phyloP scores from a whole-genome alignment of 2,329 filamentous ascomycete species.

The Fusarium tanahbumbuense region DNA sequence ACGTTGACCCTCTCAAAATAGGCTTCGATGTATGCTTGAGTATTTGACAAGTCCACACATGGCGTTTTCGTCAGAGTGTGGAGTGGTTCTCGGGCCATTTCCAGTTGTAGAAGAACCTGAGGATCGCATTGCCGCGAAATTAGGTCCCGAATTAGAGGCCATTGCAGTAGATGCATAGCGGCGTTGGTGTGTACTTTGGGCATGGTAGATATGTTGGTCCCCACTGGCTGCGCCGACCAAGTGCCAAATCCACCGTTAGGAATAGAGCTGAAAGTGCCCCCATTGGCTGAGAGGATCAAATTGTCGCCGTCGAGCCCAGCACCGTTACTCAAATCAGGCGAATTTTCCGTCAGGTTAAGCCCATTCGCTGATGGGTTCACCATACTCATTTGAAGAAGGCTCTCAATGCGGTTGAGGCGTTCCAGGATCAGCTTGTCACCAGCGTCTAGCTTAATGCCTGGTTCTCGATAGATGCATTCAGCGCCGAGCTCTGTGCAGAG shows the following conservation, averaged over 20 bases:
- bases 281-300: conserved; percentile 58
- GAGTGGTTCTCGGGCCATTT: conserved; percentile 83
- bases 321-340: conserved; percentile 73
- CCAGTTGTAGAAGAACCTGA: conserved; percentile 82
- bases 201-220: conserved; percentile 83
- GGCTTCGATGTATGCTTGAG: conserved; percentile 78
- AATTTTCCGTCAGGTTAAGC: conserved; percentile 69
- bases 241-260: conserved; percentile 76
- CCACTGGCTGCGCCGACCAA: conserved; percentile 68
- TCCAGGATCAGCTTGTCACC: conserved; percentile 89
- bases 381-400: conserved; percentile 77
- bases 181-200: conserved; percentile 86
- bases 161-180: conserved; percentile 80
- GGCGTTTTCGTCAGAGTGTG: conserved; percentile 72
- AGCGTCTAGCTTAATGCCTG: conserved; percentile 86
- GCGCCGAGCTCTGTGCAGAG: conserved; percentile 85
- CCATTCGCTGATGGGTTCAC: conserved; percentile 61
- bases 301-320: conserved; percentile 69
- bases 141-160: conserved; percentile 82
- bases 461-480: conserved; percentile 86
- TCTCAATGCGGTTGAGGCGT: conserved; percentile 81
- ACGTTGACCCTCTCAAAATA: conserved; percentile 86
- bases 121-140: conserved; percentile 83
- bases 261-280: conserved; percentile 64
- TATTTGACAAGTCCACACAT: conserved; percentile 78